phyloP scores from a whole-genome alignment of 2,329 filamentous ascomycete genomes.

The Stachybotrys chlorohalonatus region DNA sequence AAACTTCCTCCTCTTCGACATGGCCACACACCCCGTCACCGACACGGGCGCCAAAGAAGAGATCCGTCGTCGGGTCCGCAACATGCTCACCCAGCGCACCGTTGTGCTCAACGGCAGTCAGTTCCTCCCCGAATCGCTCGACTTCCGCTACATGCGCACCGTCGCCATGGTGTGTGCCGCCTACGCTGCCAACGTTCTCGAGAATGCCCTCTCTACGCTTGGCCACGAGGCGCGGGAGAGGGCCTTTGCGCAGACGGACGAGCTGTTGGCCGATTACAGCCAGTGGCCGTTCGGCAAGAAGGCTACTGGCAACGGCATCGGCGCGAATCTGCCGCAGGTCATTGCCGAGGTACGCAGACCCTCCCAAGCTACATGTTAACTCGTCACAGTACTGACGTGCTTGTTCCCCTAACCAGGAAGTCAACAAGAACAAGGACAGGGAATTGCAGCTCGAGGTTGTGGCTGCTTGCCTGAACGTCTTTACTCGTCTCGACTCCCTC shows the following conservation, averaged over 20 bases:
- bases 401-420: slow-evolving; percentile 14
- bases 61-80: slow-evolving; percentile 85
- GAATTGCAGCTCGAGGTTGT: slow-evolving; percentile 96
- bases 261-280: slow-evolving; percentile 89
- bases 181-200: slow-evolving; percentile 94
- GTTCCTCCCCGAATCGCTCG: slow-evolving; percentile 88
- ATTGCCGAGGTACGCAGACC: slow-evolving; percentile 57
- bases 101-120: slow-evolving; percentile 79
- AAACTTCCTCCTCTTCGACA: slow-evolving; percentile 99
- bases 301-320: slow-evolving; percentile 71
- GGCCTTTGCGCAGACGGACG: slow-evolving; percentile 94
- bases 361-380: neutral
- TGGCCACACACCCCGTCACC: slow-evolving; percentile 96
- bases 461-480: slow-evolving; percentile 92
- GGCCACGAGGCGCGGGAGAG: slow-evolving; percentile 90
- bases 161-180: slow-evolving; percentile 96
- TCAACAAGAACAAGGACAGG: slow-evolving; percentile 80
- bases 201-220: slow-evolving; percentile 91
- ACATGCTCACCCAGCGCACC: slow-evolving; percentile 85
- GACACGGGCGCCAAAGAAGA: slow-evolving; percentile 97
- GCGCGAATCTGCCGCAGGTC: slow-evolving; percentile 82
- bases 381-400: neutral
- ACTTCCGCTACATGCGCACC: slow-evolving; percentile 87
- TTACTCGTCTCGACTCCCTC: slow-evolving; percentile 92
- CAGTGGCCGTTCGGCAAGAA: slow-evolving; percentile 94